Conservation (phyloP, 257 asterid genomes). For the Cynanchum wilfordii region DNA sequence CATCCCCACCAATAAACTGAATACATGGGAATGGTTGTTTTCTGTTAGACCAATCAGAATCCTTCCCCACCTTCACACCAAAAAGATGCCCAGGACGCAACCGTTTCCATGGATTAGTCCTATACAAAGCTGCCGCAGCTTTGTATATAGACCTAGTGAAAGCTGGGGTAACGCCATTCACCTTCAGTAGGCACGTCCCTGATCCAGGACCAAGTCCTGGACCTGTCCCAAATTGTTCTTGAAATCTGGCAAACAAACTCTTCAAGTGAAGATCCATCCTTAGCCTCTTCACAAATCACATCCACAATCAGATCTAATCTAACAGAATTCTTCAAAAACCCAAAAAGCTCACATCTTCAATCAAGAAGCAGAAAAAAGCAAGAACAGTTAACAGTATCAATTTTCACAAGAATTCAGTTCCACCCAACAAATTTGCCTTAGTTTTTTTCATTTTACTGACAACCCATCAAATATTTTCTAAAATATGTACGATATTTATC, state of each 20-base stretch:
- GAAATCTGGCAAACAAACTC: slow-evolving; percentile 39
- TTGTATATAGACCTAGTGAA: slow-evolving; percentile 38
- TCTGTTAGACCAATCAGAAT: slow-evolving; percentile 40
- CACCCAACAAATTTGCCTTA: background rate
- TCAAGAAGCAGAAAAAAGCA: background rate
- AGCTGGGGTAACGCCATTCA: slow-evolving; percentile 33
- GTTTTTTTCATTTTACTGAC: background rate
- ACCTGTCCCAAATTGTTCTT: slow-evolving; percentile 56
- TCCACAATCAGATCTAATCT: slow-evolving; percentile 23
- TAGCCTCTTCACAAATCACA: background rate
- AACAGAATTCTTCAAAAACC: slow-evolving; percentile 1
- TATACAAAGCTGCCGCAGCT: slow-evolving; percentile 50
- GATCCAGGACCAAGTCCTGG: slow-evolving; percentile 59
- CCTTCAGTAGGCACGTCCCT: slow-evolving; percentile 42
- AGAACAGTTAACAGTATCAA: background rate
- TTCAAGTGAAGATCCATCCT: slow-evolving; percentile 48
- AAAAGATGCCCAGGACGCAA: slow-evolving; percentile 45
- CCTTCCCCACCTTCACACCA: slow-evolving; percentile 44
- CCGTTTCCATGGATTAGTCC: slow-evolving; percentile 60
- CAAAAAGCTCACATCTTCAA: background rate
- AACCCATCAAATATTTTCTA: background rate
- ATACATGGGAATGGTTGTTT: slow-evolving; percentile 47
- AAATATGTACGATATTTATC: background rate
- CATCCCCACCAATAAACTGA: slow-evolving; percentile 55
- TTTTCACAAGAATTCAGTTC: background rate